A percentile compares a stretch with the other conserved stretches of the same genome.
phyloP scores from a whole-genome alignment of 129 eudicot genomes.

The Daucus carota region DH1_v3.0 NC_030381.2:51674001-51674500 shows the following conservation, averaged over 20 bases:
- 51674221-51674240: conserved; percentile 87
- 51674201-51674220: conserved; percentile 47
- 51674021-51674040: conserved; percentile 8
- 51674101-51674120: conserved; percentile 27
- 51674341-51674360: neutral
- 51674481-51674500: conserved; percentile 1
- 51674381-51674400: conserved; percentile 67
- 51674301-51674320: neutral
- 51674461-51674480: conserved; percentile 82
- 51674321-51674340: too few species aligned
- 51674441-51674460: conserved; percentile 69
- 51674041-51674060: conserved; percentile 4
- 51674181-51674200: conserved; percentile 52
- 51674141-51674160: conserved; percentile 48
- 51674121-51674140: conserved; percentile 30
- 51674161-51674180: conserved; percentile 67
- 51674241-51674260: conserved; percentile 76
- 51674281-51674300: conserved; percentile 2
- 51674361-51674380: neutral
- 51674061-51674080: conserved; percentile 9
- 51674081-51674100: conserved; percentile 7
- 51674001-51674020: neutral
- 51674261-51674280: conserved; percentile 37
- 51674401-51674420: conserved; percentile 64
- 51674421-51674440: conserved; percentile 75